Base-by-base conservation (phyloP, 495 filamentous ascomycete species). In the Neurospora sp. region DNA sequence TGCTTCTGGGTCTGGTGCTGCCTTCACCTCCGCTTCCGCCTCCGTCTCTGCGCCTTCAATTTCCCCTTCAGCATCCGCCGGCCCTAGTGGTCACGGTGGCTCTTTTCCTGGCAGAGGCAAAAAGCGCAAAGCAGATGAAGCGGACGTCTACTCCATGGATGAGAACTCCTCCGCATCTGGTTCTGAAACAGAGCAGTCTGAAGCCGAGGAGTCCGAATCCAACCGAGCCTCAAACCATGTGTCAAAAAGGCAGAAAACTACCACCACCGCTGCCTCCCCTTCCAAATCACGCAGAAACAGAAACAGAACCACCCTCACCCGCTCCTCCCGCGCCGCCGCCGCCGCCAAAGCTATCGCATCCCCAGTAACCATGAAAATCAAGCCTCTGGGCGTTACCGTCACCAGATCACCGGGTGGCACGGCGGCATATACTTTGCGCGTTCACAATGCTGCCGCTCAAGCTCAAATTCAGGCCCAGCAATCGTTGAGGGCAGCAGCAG, bases 101-200 rank as follows among this genome's bases (percentile, higher is more conserved):
- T 40, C 3, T 12, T 53, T 65, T 3, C 14, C 68, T 3, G 39
- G 20, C 14, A 69, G 38, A 39, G 68, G 75, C 3, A 69, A 72
- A 45, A 79, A 76, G 48, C 76, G 76, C 37, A 77, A 76, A 20
- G 72, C 44, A 1, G 70, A 1, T 35, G 53, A 65, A 0, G 53
- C 27, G 3, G 53, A 18, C 9, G 31, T 65, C 3, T 18, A 65
- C 53, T 37, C 53, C 0, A 61, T 16, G 45, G 20, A 59, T 37
- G 27, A 65, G 27, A 4, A 18, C 53, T 61, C 53, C 1, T 61
- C 53, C 4, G 22, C 27, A 9, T 61, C 53, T 0, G 12, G 4
- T 0, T 61, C 48, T 0, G 48, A 59, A 1, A 20, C 20, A 2
- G 48, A 53, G 3, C 1, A 27, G 27, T 27, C 27, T 2, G 27